Evolutionary conservation across 2,329 filamentous ascomycete genomes (phyloP).

Genomic region (Triangularia setosa): DNA sequence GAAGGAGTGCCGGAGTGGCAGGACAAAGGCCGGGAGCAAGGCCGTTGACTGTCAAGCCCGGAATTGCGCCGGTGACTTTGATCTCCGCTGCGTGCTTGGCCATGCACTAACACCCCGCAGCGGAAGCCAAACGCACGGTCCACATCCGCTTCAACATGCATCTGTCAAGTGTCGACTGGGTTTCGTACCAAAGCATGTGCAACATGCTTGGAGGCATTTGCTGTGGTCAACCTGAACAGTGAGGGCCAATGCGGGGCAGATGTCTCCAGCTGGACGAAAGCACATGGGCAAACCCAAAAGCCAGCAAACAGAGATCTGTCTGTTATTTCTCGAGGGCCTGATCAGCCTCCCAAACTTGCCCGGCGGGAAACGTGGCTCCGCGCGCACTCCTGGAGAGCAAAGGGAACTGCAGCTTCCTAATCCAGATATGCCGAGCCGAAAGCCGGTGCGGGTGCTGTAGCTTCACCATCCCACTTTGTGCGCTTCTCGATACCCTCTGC

Average conservation of each 20-base stretch:
- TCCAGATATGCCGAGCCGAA: constrained; percentile 17
- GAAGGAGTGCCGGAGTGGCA: constrained; percentile 5
- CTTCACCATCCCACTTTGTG: neutral
- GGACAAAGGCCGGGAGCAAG: neutral
- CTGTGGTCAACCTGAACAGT: too few relatives aligned
- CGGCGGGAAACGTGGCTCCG: neutral
- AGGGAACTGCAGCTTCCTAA: constrained; percentile 16
- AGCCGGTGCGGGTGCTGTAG: neutral
- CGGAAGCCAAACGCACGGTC: constrained; percentile 2
- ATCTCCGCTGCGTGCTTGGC: constrained; percentile 6
- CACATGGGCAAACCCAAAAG: too few relatives aligned
- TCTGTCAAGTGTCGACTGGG: neutral
- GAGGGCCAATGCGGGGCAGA: too few relatives aligned
- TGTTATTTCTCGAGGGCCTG: neutral
- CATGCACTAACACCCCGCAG: neutral
- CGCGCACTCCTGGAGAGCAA: neutral
- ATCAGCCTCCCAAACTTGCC: neutral
- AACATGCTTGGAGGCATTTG: too few relatives aligned
- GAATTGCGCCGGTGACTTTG: neutral
- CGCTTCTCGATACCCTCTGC: neutral
- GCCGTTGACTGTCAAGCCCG: neutral
- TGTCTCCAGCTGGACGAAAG: too few relatives aligned
- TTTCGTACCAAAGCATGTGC: too few relatives aligned
- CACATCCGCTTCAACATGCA: neutral
- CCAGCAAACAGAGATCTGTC: neutral